Evolutionary conservation across 2,329 filamentous ascomycete species (phyloP).

Genomic region (Aspergillus caelatus): DNA sequence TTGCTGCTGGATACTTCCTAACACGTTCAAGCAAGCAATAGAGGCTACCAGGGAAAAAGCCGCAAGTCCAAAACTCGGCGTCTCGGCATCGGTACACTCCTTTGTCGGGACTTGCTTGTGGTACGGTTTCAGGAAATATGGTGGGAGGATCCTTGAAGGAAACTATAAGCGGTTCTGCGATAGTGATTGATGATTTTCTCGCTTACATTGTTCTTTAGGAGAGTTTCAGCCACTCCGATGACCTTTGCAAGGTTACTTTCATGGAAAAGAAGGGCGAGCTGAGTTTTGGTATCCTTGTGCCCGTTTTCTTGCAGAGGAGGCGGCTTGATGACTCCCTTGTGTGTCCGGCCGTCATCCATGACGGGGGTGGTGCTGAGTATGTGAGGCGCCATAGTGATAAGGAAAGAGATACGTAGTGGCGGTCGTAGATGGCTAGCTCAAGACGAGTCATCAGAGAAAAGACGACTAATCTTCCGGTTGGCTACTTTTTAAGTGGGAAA

Average conservation of each 20-base stretch:
- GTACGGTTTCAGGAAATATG: neutral
- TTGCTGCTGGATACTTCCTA: neutral
- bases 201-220: neutral
- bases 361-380: neutral
- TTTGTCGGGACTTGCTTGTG: neutral
- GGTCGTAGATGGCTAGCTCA: neutral
- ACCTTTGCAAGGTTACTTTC: neutral
- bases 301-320: neutral
- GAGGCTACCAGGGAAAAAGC: neutral
- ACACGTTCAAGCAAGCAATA: neutral
- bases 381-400: neutral
- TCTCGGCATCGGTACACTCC: neutral
- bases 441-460: accelerated
- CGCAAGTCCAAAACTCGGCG: neutral
- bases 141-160: neutral
- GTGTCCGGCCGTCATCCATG: neutral
- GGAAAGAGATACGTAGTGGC: neutral
- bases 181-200: neutral
- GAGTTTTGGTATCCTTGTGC: neutral
- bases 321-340: neutral
- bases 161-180: neutral
- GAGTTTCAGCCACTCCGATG: neutral
- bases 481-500: neutral
- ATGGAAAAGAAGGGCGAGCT: neutral
- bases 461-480: neutral